Base-by-base conservation (phyloP, 805 yeast genomes). In the Saccharomycopsis sp. region DNA sequence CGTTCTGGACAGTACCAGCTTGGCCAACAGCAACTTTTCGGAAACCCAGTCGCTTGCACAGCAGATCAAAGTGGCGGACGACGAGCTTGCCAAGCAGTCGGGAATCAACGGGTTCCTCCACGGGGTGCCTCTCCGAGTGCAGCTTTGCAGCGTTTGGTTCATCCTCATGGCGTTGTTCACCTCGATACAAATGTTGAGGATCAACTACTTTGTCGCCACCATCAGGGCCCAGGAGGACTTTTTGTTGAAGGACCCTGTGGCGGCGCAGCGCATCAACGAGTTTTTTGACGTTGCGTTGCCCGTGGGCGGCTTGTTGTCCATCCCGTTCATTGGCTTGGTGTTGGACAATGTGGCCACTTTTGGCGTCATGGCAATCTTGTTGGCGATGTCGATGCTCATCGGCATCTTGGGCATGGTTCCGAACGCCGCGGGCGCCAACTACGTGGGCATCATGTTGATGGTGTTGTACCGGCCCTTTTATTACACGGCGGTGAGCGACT, bases 121-220 rank as follows among this genome's bases (percentile, higher is more conserved):
- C 22, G 38, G 30, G 16, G 42, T 35, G 7, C 25, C 60, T 8
- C 39, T 62, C 29, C 42, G 46, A 13, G 53, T 62, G 38, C 79
- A 73, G 53, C 50, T 71, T 19, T 37, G 45, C 8, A 68, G 83
- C 4, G 71, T 81, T 3, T 86, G 95, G 92, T 89, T 87, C 57
- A 54, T 68, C 36, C 60, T 87, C 42, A 81, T 86, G 82, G 73
- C 84, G 19, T 54, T 74, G 2, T 84, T 87, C 58, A 82, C 95
- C 4, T 73, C 88, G 2, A 71, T 88, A 43, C 94, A 86, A 59
- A 88, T 88, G 96, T 68, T 89, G 33, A 69, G 96, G 57, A 80
- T 88, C 51, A 88, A 88, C 63, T 89, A 84, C 59, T 89, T 86
- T 60, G 92, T 88, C 41, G 96, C 96, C 6, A 85, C 96, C 2